These are phyloP conservation scores for Wickerhamiella occidentalis DNA, from an alignment of 805 yeast species.

Conservation along the genomic window DNA sequence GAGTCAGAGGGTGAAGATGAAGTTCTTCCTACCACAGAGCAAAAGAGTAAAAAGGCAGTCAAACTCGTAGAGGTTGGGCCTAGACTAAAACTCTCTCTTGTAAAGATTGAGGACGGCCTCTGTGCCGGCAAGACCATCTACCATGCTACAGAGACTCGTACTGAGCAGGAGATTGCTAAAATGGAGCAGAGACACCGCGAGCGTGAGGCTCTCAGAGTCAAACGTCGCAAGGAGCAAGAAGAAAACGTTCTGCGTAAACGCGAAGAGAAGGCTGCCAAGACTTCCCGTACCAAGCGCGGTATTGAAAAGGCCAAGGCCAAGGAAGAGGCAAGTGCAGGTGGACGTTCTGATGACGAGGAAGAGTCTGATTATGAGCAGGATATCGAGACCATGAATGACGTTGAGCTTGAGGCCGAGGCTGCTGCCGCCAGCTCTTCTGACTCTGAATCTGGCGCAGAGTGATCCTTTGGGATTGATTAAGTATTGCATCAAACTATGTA, in stretches of 20 bases:
- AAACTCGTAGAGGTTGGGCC: slow-evolving; percentile 92
- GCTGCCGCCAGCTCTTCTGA: slow-evolving; percentile 12
- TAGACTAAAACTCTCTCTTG: slow-evolving; percentile 57
- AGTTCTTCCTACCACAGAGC: slow-evolving; percentile 32
- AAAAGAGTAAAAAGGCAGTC: slow-evolving; percentile 60
- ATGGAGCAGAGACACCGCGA: slow-evolving; percentile 58
- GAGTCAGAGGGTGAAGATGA: slow-evolving; percentile 95
- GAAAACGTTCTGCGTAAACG: slow-evolving; percentile 63
- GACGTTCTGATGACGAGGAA: slow-evolving; percentile 22
- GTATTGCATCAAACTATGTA: background rate
- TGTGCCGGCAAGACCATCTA: slow-evolving; percentile 81
- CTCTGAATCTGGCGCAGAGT: slow-evolving; percentile 12
- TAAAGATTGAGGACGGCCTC: slow-evolving; percentile 85
- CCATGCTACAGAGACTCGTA: slow-evolving; percentile 59
- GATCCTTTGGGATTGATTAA: too few relatives aligned
- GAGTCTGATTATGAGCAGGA: slow-evolving; percentile 32
- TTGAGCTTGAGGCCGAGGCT: slow-evolving; percentile 26
- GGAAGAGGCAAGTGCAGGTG: slow-evolving; percentile 14
- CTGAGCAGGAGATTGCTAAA: slow-evolving; percentile 44
- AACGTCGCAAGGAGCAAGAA: slow-evolving; percentile 66
- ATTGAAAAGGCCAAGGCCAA: slow-evolving; percentile 25
- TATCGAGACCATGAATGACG: slow-evolving; percentile 32
- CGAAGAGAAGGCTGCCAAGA: slow-evolving; percentile 60
- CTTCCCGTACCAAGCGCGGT: slow-evolving; percentile 52
- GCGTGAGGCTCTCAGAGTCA: slow-evolving; percentile 48